A percentile compares a stretch with the other conserved stretches of the same genome.
Evolutionary conservation across 371 early-diverging fungal species (phyloP).

Genomic region (Mucor velutinosus): DNA sequence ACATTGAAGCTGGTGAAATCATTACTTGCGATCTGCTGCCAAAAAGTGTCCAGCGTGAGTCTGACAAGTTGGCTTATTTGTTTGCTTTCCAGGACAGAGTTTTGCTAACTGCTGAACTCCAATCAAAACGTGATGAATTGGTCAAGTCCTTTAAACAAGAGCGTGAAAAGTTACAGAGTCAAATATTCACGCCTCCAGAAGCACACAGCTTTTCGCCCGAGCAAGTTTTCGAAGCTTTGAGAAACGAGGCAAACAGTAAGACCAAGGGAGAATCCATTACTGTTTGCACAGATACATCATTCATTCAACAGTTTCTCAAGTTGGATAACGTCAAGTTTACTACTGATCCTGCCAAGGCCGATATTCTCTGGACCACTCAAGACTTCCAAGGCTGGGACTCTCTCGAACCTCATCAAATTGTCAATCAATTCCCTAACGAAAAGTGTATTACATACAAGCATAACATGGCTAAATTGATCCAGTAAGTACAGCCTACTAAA

Average conservation of each 20-base stretch:
- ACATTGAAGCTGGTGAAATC: constrained; percentile 51
- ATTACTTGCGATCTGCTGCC: constrained; percentile 57
- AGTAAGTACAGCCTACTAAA: constrained; percentile 25
- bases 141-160: constrained; percentile 34
- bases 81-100: constrained; percentile 46
- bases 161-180: background rate
- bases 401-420: constrained; percentile 44
- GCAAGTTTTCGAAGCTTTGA: constrained; percentile 5
- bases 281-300: constrained; percentile 41
- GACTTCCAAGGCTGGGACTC: constrained; percentile 56
- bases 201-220: constrained; percentile 5
- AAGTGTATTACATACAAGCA: constrained; percentile 56
- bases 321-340: constrained; percentile 51
- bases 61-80: constrained; percentile 52
- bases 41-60: constrained; percentile 39
- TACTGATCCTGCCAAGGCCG: constrained; percentile 45
- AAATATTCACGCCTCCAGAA: background rate
- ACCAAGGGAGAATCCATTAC: constrained; percentile 4
- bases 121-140: constrained; percentile 26
- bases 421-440: constrained; percentile 61
- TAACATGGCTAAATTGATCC: constrained; percentile 50
- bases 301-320: constrained; percentile 53
- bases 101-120: constrained; percentile 24
- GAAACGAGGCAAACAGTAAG: constrained; percentile 23
- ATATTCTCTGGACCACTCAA: constrained; percentile 56